A percentile compares a stretch with the other conserved stretches of the same genome.
Evolutionary conservation across 2,329 filamentous ascomycete genomes (phyloP).

Genomic region (Pleurostoma richardsiae): DNA sequence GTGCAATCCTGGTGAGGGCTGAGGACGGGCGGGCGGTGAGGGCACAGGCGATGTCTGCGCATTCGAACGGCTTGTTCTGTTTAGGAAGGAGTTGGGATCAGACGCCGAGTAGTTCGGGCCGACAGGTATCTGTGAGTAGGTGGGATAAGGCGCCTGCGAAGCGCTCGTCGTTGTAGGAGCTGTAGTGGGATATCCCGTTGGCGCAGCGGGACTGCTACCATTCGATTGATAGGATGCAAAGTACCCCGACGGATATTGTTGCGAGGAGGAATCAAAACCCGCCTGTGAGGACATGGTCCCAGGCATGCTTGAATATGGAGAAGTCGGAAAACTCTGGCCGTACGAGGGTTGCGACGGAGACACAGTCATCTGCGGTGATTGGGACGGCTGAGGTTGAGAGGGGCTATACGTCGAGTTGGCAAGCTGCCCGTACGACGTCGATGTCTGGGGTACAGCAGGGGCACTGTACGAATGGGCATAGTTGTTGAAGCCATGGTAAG

Average conservation of each 20-base stretch:
- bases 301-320: not conserved
- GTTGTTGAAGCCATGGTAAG: conserved; percentile 41
- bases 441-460: conserved; percentile 26
- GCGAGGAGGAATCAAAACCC: conserved; percentile 31
- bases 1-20: conserved; percentile 40
- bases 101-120: conserved; percentile 43
- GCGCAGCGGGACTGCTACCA: conserved; percentile 29
- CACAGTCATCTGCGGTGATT: conserved; percentile 14
- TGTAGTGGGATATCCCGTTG: conserved; percentile 24
- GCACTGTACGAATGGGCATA: conserved; percentile 37
- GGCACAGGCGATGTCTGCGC: conserved; percentile 43
- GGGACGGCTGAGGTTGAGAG: conserved; percentile 16
- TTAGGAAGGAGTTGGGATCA: conserved; percentile 41
- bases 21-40: conserved; percentile 35
- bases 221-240: conserved; percentile 33
- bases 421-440: conserved; percentile 28
- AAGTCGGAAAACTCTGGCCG: not conserved
- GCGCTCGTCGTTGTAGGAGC: conserved; percentile 7
- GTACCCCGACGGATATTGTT: conserved; percentile 18
- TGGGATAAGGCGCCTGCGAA: conserved; percentile 46
- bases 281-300: conserved; percentile 5
- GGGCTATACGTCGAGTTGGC: conserved; percentile 27
- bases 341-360: conserved; percentile 17
- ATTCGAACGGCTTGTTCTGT: conserved; percentile 39
- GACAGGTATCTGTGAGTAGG: conserved; percentile 46